A percentile compares a stretch with the other conserved stretches of the same genome.
Evolutionary conservation across 2,329 filamentous ascomycete genomes (phyloP).

Genomic region (Alternaria metachromatica): DNA sequence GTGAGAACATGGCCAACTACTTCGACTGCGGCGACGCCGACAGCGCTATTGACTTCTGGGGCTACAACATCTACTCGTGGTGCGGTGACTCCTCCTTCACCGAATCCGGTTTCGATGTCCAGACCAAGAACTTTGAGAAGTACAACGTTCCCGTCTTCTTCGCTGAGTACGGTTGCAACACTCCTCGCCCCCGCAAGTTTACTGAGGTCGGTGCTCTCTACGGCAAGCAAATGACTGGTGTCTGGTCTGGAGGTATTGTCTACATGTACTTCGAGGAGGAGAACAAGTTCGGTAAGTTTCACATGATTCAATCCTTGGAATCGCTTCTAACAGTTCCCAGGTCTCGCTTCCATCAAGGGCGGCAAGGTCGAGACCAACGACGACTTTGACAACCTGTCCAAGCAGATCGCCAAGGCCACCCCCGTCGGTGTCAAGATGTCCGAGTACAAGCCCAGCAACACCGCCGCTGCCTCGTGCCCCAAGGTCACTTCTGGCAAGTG

Average conservation of each 20-base stretch:
- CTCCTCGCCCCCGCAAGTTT: slow-evolving; percentile 74
- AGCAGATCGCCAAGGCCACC: slow-evolving; percentile 70
- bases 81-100: slow-evolving; percentile 83
- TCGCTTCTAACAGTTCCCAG: slow-evolving; percentile 42
- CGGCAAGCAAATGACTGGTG: slow-evolving; percentile 77
- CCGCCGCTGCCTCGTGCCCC: slow-evolving; percentile 73
- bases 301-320: not conserved
- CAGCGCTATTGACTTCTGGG: slow-evolving; percentile 91
- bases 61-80: slow-evolving; percentile 99
- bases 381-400: slow-evolving; percentile 65
- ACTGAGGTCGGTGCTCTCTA: slow-evolving; percentile 85
- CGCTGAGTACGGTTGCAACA: slow-evolving; percentile 97
- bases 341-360: slow-evolving; percentile 70
- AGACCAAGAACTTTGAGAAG: slow-evolving; percentile 83
- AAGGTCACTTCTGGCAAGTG: slow-evolving; percentile 65
- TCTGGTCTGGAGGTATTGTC: slow-evolving; percentile 96
- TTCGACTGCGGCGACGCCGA: slow-evolving; percentile 81
- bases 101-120: slow-evolving; percentile 78
- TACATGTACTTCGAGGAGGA: slow-evolving; percentile 97
- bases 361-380: slow-evolving; percentile 68
- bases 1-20: slow-evolving; percentile 83
- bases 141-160: slow-evolving; percentile 98
- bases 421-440: slow-evolving; percentile 70
- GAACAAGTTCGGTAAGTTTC: slow-evolving; percentile 79
- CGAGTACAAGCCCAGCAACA: slow-evolving; percentile 77